Evolutionary conservation across 768 basidiomycete genomes (phyloP).

Genomic region (Phaeotremella skinneri): DNA sequence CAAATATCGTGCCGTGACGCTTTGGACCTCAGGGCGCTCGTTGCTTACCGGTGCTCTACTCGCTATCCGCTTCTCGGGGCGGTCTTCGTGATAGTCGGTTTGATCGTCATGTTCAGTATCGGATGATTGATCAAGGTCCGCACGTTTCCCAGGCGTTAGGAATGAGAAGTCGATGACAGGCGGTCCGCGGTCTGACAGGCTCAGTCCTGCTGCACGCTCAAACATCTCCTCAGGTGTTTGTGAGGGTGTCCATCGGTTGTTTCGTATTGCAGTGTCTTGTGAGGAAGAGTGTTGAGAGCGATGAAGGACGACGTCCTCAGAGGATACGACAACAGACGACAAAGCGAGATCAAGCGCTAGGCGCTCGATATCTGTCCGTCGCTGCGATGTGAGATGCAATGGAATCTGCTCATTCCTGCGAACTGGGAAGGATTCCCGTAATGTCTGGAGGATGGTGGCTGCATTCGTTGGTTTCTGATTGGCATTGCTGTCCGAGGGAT

Average conservation of each 20-base stretch:
- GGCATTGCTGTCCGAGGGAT: neutral
- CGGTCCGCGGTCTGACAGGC: slow-evolving; percentile 19
- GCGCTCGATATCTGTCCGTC: slow-evolving; percentile 5
- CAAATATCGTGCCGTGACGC: slow-evolving; percentile 1
- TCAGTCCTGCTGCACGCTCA: slow-evolving; percentile 24
- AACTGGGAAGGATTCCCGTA: neutral
- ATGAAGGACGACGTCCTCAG: slow-evolving; percentile 9
- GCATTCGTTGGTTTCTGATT: neutral
- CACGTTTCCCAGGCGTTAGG: slow-evolving; percentile 3
- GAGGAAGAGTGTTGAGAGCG: neutral
- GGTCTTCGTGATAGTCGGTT: neutral
- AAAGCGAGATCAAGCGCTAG: slow-evolving; percentile 22
- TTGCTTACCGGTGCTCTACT: too few relatives aligned
- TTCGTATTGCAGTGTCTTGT: neutral
- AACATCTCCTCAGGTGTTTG: slow-evolving; percentile 21
- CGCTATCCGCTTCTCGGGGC: neutral
- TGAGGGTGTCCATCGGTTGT: neutral
- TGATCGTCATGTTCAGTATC: neutral
- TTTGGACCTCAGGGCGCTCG: neutral
- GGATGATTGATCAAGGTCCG: neutral
- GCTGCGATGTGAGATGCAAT: neutral
- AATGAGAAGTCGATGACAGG: slow-evolving; percentile 7
- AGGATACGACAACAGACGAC: slow-evolving; percentile 12
- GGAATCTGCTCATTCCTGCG: neutral
- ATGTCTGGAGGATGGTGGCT: neutral